A percentile compares a stretch with the other conserved stretches of the same genome.
phyloP scores from a whole-genome alignment of 495 filamentous ascomycete genomes.

The Aspergillus mulundensis region DNA sequence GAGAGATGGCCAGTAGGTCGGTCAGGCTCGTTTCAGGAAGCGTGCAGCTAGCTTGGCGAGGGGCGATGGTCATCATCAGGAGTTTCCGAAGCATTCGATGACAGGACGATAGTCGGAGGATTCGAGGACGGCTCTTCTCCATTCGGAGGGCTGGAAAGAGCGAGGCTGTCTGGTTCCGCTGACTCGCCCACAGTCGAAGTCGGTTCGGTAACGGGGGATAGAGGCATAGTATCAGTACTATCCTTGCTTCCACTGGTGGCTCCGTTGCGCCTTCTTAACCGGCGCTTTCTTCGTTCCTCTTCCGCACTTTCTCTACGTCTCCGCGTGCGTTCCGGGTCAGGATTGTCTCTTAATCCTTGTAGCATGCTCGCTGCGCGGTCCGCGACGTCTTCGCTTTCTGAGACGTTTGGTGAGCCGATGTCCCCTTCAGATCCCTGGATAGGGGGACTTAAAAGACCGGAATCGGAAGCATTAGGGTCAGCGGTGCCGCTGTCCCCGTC shows the following conservation, averaged over 20 bases:
- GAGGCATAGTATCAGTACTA: conserved; percentile 34
- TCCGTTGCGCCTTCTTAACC: conserved; percentile 54
- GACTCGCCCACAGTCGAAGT: conserved; percentile 26
- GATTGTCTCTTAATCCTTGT: conserved; percentile 69
- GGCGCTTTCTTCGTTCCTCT: conserved; percentile 60
- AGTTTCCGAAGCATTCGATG: conserved; percentile 25
- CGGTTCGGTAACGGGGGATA: conserved; percentile 35
- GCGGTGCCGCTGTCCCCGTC: conserved; percentile 22
- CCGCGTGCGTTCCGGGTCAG: conserved; percentile 55
- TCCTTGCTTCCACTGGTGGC: conserved; percentile 45
- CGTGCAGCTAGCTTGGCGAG: conserved; percentile 14
- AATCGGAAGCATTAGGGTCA: conserved; percentile 25
- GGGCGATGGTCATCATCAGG: conserved; percentile 18
- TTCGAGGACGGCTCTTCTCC: conserved; percentile 22
- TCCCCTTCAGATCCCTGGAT: conserved; percentile 29
- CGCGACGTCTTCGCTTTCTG: conserved; percentile 70
- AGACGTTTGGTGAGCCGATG: conserved; percentile 37
- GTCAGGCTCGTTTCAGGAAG: background rate
- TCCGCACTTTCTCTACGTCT: conserved; percentile 64
- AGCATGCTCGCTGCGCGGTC: conserved; percentile 78
- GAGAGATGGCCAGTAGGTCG: conserved; percentile 1
- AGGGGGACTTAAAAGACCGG: conserved; percentile 38
- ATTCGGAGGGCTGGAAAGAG: conserved; percentile 24
- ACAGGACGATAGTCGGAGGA: conserved; percentile 37
- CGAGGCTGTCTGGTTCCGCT: conserved; percentile 20